A percentile compares a stretch with the other conserved stretches of the same genome.
These are phyloP conservation scores for Exophiala lecanii-corni DNA, from an alignment of 2,329 filamentous ascomycete species.

Conservation along the genomic window DNA sequence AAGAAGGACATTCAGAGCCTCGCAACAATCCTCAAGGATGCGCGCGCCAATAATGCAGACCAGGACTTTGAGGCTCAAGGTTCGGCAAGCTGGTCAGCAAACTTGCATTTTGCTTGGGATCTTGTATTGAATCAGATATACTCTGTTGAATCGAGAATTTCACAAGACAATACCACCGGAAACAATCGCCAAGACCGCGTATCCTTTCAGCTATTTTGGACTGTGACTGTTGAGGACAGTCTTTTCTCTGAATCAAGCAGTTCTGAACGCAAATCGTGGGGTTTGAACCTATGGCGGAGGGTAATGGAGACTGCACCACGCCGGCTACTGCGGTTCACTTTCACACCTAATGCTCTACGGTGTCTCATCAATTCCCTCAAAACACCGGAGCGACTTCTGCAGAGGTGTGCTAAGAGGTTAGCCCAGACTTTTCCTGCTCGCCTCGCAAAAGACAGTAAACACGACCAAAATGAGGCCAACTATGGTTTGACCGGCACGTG, in stretches of 20 bases:
- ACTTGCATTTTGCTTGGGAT: constrained; percentile 85
- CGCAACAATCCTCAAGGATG: constrained; percentile 73
- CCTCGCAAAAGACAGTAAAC: constrained; percentile 48
- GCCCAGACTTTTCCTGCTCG: constrained; percentile 66
- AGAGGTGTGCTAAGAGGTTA: constrained; percentile 71
- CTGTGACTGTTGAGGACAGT: constrained; percentile 77
- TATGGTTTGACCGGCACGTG: constrained; percentile 13
- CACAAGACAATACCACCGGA: constrained; percentile 26
- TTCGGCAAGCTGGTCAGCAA: constrained; percentile 71
- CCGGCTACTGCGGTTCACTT: constrained; percentile 56
- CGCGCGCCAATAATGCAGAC: constrained; percentile 32
- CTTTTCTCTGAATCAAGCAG: constrained; percentile 79
- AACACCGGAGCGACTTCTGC: constrained; percentile 70
- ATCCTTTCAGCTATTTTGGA: constrained; percentile 74
- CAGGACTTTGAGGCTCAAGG: constrained; percentile 31
- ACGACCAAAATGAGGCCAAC: constrained; percentile 50
- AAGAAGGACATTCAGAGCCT: constrained; percentile 64
- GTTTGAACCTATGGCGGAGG: constrained; percentile 80
- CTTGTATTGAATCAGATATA: constrained; percentile 54
- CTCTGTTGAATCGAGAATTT: constrained; percentile 29
- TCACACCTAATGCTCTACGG: constrained; percentile 77
- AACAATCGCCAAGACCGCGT: constrained; percentile 35
- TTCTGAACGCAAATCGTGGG: constrained; percentile 84
- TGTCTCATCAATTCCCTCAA: constrained; percentile 79
- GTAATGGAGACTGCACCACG: constrained; percentile 55